Percentiles rank a stretch among this genome's conserved stretches.
Conservation (phyloP, 2,329 filamentous ascomycete species). For the Neonectria sp. region DNA sequence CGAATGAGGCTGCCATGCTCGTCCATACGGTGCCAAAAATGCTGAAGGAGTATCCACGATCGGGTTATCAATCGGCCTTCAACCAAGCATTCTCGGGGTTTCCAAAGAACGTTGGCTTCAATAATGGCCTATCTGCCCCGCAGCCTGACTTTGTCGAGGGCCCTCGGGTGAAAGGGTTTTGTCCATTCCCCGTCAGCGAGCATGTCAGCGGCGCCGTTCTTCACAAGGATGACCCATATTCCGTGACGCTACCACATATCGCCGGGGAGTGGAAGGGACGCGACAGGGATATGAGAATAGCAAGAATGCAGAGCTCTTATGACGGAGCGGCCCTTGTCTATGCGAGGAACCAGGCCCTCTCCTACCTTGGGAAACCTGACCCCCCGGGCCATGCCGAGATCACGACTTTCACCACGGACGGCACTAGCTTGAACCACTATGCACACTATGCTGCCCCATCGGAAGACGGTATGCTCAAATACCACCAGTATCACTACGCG, state of each 20-base stretch:
- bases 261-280: constrained; percentile 45
- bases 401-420: constrained; percentile 48
- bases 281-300: constrained; percentile 31
- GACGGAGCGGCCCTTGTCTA: constrained; percentile 49
- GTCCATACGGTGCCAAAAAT: background rate
- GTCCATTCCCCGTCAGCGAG: constrained; percentile 28
- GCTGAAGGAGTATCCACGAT: constrained; percentile 34
- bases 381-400: constrained; percentile 39
- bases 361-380: constrained; percentile 34
- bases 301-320: constrained; percentile 40
- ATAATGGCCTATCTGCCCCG: constrained; percentile 45
- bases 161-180: constrained; percentile 24
- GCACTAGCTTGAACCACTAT: constrained; percentile 43
- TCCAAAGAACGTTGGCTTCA: constrained; percentile 46
- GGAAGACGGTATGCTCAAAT: constrained; percentile 33
- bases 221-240: constrained; percentile 34
- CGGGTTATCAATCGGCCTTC: constrained; percentile 17
- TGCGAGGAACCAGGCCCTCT: constrained; percentile 45
- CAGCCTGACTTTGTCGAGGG: constrained; percentile 50
- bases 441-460: constrained; percentile 45
- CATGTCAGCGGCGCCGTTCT: constrained; percentile 37
- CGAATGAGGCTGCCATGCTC: background rate
- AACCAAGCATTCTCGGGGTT: constrained; percentile 38
- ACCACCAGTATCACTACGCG: constrained; percentile 42
- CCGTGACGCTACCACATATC: constrained; percentile 47